A percentile compares a stretch with the other conserved stretches of the same genome.
phyloP scores from a whole-genome alignment of 2,329 filamentous ascomycete species.

The Cercospora sp. region DNA sequence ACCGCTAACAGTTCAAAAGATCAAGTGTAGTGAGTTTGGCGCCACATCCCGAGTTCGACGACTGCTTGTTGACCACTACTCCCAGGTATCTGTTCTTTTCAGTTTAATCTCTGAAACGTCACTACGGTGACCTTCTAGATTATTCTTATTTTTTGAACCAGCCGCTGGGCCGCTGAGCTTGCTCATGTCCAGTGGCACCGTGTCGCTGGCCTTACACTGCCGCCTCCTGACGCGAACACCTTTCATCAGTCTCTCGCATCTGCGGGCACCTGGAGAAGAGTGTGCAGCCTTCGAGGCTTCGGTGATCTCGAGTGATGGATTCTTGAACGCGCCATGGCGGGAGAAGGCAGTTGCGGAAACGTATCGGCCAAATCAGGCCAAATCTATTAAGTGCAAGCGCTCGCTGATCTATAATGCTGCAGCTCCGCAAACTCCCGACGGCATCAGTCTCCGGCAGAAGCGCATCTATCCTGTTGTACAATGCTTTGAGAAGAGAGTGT shows the following conservation, averaged over 20 bases:
- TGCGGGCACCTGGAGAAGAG: slow-evolving; percentile 15
- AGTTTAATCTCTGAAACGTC: slow-evolving; percentile 14
- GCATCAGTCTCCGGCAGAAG: neutral
- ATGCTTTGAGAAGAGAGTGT: slow-evolving; percentile 14
- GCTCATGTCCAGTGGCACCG: slow-evolving; percentile 1
- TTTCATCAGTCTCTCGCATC: slow-evolving; percentile 12
- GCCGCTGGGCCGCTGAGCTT: slow-evolving; percentile 10
- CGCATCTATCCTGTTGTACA: slow-evolving; percentile 17
- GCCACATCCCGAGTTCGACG: no score
- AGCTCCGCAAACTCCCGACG: neutral
- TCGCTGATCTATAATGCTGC: slow-evolving; percentile 11
- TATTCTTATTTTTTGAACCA: slow-evolving; percentile 11
- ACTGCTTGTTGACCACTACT: neutral
- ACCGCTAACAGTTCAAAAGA: neutral
- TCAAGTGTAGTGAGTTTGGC: neutral
- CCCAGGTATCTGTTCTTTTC: slow-evolving; percentile 12
- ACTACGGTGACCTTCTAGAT: slow-evolving; percentile 7
- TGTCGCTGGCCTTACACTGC: slow-evolving; percentile 13
- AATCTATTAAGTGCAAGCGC: slow-evolving; percentile 3
- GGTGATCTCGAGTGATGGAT: no score
- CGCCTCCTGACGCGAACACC: slow-evolving; percentile 10
- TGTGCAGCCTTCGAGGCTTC: neutral
- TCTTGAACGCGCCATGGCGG: neutral
- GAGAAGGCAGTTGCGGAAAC: neutral
- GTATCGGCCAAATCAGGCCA: neutral